phyloP scores from a whole-genome alignment of 441 rosid species.

The Bocquillonia castaneifolia region DNA sequence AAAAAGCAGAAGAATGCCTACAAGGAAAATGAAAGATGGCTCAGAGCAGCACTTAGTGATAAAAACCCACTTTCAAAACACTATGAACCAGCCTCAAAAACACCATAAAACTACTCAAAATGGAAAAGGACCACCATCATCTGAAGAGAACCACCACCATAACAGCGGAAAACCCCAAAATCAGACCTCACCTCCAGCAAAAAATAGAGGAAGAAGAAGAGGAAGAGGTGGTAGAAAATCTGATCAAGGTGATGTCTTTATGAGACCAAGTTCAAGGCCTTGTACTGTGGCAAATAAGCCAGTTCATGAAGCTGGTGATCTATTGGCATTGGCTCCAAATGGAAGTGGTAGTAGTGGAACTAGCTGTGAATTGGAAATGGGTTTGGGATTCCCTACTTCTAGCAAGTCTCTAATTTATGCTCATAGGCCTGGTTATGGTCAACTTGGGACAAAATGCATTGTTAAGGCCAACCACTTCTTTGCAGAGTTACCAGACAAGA shows the following conservation, averaged over 20 bases:
- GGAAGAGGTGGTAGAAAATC: conserved; percentile 94
- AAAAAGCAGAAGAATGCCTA: conserved; percentile 46
- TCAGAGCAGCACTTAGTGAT: conserved; percentile 67
- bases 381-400: conserved; percentile 56
- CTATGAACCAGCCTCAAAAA: conserved; percentile 51
- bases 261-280: conserved; percentile 91
- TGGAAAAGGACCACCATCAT: conserved; percentile 65
- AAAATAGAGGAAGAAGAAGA: conserved; percentile 70
- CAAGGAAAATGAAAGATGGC: conserved; percentile 78
- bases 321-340: conserved; percentile 30
- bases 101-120: conserved; percentile 56
- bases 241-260: conserved; percentile 76
- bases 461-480: conserved; percentile 98
- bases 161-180: conserved; percentile 35
- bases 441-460: conserved; percentile 79
- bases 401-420: conserved; percentile 75
- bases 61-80: conserved; percentile 58
- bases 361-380: conserved; percentile 40
- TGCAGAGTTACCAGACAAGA: conserved; percentile 80
- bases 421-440: conserved; percentile 82
- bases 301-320: conserved; percentile 36
- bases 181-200: conserved; percentile 65
- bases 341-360: conserved; percentile 32
- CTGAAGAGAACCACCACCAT: conserved; percentile 37
- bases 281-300: conserved; percentile 60